Base-by-base conservation (phyloP, 768 basidiomycete species). In the Rubroboletus satanas region DNA sequence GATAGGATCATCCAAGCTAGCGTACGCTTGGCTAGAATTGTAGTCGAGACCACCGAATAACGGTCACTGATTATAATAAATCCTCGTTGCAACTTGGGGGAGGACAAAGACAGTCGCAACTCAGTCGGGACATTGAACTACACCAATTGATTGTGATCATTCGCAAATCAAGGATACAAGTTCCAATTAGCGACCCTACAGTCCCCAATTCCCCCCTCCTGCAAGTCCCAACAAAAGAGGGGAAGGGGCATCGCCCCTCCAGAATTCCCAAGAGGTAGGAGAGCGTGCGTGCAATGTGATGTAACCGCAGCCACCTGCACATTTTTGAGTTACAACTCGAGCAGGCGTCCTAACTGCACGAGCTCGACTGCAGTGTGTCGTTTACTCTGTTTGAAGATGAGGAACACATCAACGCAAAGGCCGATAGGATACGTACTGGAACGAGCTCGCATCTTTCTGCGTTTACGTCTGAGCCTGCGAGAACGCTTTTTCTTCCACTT, bases 401-500 rank as follows among this genome's bases (percentile, higher is more conserved):
- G 54, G 11, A 5, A 44, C 9, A 33, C 18, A n/a, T 23, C 32
- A 2, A n/a, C 23, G 17, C 12, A 38, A 23, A 32, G 2, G 45
- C 50, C 28, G 43, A 50, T 43, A 4, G 6, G 36, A 38, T 41
- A 87, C 90, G 62, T 65, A 93, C 90, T 93, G 81, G 90, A 93
- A 76, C 90, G 90, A 60, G 90, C 90, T 73, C 90, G 84, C 90
- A 93, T 93, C 83, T 93, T 93, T 88, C 90, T 87, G 81, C 90
- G 88, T 71, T 93, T 93, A 75, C 90, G 88, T 71, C 91, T 82
- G 78, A 93, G 91, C 71, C 91, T 89, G 73, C 90, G 85, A 61
- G 90, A 90, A 72, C 90, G 83, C 82, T 93, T 93, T 79, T 93
- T 93, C 85, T 92, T 92, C 90, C 90, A 93, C 86, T 93, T 93